These are phyloP conservation scores for Sesbania bispinosa DNA, from an alignment of 306 rosid species.

Conservation along the genomic window DNA sequence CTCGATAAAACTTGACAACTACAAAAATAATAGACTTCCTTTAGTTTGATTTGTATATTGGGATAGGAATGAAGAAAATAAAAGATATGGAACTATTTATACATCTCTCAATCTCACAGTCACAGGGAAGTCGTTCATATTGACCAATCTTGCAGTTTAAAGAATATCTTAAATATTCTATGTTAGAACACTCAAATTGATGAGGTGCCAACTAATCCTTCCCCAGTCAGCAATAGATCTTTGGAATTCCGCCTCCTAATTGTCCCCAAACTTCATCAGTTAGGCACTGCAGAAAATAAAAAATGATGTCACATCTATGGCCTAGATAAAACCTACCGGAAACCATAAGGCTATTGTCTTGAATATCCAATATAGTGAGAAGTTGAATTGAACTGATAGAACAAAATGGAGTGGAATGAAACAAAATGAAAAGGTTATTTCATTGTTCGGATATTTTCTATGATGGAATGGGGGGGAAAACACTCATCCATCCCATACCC, in stretches of 20 bases:
- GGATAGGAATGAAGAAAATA: background rate
- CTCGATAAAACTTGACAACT: no score
- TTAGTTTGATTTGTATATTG: constrained; percentile 9
- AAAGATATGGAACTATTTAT: background rate
- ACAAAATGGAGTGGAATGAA: no score
- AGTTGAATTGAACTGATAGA: no score
- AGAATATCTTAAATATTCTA: constrained; percentile 2
- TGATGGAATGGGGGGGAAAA: no score
- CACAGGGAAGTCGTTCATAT: background rate
- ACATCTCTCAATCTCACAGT: background rate
- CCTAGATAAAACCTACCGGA: background rate
- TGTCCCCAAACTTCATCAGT: constrained; percentile 22
- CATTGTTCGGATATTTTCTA: no score
- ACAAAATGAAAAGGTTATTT: no score
- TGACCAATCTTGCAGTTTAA: background rate
- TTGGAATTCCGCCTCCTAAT: background rate
- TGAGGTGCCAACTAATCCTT: constrained; percentile 4
- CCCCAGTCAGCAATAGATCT: background rate
- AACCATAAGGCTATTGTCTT: no score
- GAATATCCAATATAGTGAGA: no score
- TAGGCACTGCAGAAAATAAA: constrained; percentile 43
- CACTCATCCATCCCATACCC: no score
- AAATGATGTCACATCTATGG: background rate
- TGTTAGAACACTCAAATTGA: constrained; percentile 10
- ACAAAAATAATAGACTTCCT: background rate